Base-by-base conservation (phyloP, 148 eudicot genomes). In the Vaccinium macrocarpon region DNA sequence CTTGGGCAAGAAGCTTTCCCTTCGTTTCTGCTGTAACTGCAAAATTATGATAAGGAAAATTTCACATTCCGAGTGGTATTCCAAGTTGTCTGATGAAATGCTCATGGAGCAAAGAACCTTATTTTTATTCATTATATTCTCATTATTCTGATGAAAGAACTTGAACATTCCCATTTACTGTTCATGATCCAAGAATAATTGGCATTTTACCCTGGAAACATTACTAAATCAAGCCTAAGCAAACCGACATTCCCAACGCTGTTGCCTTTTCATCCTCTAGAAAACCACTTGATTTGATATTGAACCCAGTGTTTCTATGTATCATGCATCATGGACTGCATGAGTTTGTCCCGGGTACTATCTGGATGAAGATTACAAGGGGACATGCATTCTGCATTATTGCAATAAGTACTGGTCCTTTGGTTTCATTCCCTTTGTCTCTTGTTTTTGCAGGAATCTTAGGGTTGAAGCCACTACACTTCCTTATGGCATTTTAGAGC, bases 391-490 rank as follows among this genome's bases (percentile, higher is more conserved):
- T 11, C 7, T 0, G 38, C 9, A 55, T 29, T 51, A 6, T 81
- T 81, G 27, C 12, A 57, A 2, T 29, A 52, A 27, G 29, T 16
- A 61, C 79, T 46, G 74, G 16, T 42, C 48, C 11, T 25, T 48
- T 46, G 78, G 51, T 27, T 78, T 80, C 15, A 57, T 83, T 46
- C 56, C 9, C 21, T 82, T 74, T 79, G 5, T 8, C 12, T 8
- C 55, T 64, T 68, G 18, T 80, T 23, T 86, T 13, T 87, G 75
- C 91, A 97, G 98, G 91, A 91, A 90, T 89, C 90, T 95, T 21
- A 92, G 85, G 86, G 80, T 85, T 80, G 97, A 93, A 72, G 90
- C 85, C 66, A 78, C 55, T 86, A 79, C 74, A 25, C 80, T 72
- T 80, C 81, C 85, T 50, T 78, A 72, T 85, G 89, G 91, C 66